Conservation (phyloP, 257 asterid species). For the Voacanga thouarsii region DNA sequence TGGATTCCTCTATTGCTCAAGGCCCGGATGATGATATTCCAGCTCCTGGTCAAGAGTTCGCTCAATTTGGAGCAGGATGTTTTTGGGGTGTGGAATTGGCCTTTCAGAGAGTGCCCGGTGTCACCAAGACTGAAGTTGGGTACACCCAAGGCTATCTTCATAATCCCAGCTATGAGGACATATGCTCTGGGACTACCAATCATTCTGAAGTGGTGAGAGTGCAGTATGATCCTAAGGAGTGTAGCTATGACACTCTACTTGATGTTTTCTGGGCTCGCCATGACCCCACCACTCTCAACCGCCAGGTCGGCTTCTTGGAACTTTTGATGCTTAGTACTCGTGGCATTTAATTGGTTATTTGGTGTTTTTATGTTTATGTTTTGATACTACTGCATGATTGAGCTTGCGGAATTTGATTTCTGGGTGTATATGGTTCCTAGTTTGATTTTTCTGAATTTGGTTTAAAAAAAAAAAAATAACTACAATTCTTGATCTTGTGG, state of each 20-base stretch:
- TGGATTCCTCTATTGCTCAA: conserved; percentile 55
- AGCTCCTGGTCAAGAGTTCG: conserved; percentile 69
- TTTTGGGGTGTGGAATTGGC: conserved; percentile 98
- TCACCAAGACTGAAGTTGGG: conserved; percentile 80
- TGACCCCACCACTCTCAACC: conserved; percentile 92
- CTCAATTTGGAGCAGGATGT: conserved; percentile 94
- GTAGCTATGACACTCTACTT: conserved; percentile 61
- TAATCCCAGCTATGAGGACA: conserved; percentile 73
- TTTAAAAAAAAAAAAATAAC: no score
- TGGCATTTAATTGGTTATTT: neutral
- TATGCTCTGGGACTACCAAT: conserved; percentile 69
- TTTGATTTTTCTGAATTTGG: neutral
- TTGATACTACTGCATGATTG: neutral
- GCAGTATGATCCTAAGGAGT: conserved; percentile 82
- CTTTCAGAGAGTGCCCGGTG: conserved; percentile 86
- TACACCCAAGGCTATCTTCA: conserved; percentile 67
- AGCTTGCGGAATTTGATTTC: neutral
- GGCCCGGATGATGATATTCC: conserved; percentile 79
- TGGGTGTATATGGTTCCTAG: neutral
- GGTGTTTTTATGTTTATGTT: neutral
- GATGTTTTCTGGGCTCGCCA: conserved; percentile 88
- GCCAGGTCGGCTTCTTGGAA: conserved; percentile 51
- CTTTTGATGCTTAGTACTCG: neutral
- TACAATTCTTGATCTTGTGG: neutral
- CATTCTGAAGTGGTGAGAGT: conserved; percentile 91